Evolutionary conservation across 805 yeast genomes (phyloP).

Genomic region (Priceomyces haplophilus): DNA sequence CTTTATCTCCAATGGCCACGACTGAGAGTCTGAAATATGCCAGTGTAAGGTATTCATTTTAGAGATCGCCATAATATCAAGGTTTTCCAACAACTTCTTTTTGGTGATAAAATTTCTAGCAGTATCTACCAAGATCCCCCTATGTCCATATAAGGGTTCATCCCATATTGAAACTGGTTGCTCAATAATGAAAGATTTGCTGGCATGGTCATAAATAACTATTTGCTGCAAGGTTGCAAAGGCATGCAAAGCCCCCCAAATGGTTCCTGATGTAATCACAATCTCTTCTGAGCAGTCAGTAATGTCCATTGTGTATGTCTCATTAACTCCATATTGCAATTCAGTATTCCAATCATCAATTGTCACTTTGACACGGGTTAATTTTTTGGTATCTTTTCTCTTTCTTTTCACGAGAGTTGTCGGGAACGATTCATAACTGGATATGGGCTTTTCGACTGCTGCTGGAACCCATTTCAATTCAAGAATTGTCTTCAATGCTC

Average conservation of each 20-base stretch:
- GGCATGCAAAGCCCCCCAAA: slow-evolving; percentile 43
- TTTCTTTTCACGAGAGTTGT: slow-evolving; percentile 3
- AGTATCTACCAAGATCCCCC: slow-evolving; percentile 40
- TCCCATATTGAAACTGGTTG: slow-evolving; percentile 31
- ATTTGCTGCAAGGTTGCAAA: slow-evolving; percentile 40
- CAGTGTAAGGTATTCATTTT: slow-evolving; percentile 41
- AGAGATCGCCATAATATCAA: slow-evolving; percentile 36
- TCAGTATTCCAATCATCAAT: slow-evolving; percentile 8
- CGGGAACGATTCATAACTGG: slow-evolving; percentile 18
- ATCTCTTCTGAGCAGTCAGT: slow-evolving; percentile 11
- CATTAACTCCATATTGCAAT: slow-evolving; percentile 36
- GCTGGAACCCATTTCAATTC: slow-evolving; percentile 34
- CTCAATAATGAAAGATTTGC: slow-evolving; percentile 24
- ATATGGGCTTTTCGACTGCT: slow-evolving; percentile 24
- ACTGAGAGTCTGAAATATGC: slow-evolving; percentile 39
- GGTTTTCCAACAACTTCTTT: slow-evolving; percentile 27
- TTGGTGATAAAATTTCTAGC: slow-evolving; percentile 34
- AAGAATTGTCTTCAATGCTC: slow-evolving; percentile 12
- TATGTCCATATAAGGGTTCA: slow-evolving; percentile 32
- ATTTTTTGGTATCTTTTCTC: neutral
- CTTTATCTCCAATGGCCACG: slow-evolving; percentile 37
- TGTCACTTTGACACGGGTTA: slow-evolving; percentile 1
- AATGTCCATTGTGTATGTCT: slow-evolving; percentile 27
- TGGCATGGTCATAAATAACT: slow-evolving; percentile 22
- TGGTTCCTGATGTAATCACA: slow-evolving; percentile 26